Percentiles rank a stretch among this genome's conserved stretches.
These are phyloP conservation scores for Phytophthora quininea DNA, from an alignment of 352 stramenopile species.

Conservation along the genomic window DNA sequence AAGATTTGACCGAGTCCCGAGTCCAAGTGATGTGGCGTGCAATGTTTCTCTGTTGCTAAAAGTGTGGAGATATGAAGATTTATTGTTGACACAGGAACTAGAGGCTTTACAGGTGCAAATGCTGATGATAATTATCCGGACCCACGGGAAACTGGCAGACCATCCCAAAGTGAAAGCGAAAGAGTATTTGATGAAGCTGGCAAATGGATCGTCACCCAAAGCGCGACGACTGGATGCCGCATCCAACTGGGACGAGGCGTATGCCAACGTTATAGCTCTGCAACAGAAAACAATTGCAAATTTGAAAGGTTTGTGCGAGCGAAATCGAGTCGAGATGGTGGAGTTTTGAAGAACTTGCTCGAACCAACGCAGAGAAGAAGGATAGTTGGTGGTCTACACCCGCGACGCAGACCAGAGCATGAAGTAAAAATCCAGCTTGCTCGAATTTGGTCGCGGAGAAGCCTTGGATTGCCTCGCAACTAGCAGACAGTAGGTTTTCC, in stretches of 20 bases:
- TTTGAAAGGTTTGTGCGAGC: constrained; percentile 59
- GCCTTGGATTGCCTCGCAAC: constrained; percentile 12
- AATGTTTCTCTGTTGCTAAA: constrained; percentile 49
- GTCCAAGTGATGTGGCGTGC: constrained; percentile 42
- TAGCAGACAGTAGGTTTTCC: constrained; percentile 8
- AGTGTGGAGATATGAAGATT: constrained; percentile 59
- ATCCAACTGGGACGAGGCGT: constrained; percentile 72
- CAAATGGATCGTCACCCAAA: constrained; percentile 19
- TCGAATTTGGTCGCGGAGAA: constrained; percentile 1
- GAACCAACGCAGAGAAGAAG: constrained; percentile 42
- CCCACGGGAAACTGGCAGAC: constrained; percentile 55
- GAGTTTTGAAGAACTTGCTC: constrained; percentile 62
- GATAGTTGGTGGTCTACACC: constrained; percentile 13
- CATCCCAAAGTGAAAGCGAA: constrained; percentile 74
- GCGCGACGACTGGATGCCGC: constrained; percentile 15
- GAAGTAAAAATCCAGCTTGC: constrained; percentile 10
- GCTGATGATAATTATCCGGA: constrained; percentile 67
- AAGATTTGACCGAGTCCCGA: constrained; percentile 64
- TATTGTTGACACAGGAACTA: constrained; percentile 31
- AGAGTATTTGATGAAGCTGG: constrained; percentile 70
- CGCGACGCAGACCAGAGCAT: not conserved
- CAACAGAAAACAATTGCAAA: constrained; percentile 81
- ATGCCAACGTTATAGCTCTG: constrained; percentile 69
- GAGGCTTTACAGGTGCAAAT: constrained; percentile 62
- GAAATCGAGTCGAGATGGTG: constrained; percentile 46